Evolutionary conservation across 805 yeast genomes (phyloP), one percentile per base, ranked within the genome.

Genomic region (Ogataea minuta): DNA sequence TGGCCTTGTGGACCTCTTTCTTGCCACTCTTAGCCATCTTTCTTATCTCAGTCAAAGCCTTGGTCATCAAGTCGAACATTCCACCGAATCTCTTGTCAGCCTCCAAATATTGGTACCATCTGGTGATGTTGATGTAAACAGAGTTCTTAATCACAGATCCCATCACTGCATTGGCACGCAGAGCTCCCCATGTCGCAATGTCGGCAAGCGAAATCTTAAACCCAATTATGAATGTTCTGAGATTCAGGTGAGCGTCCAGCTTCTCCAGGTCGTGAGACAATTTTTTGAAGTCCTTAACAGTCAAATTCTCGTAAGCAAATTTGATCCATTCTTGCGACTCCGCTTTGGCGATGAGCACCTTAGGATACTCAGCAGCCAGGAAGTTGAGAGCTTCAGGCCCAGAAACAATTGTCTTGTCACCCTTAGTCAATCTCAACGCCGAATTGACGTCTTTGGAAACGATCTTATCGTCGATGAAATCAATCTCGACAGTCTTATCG

Each of bases 1-100:
- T 90, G 47, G 99, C 98, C 70, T 88, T 87, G 74, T 88, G 95
- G 37, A 81, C 71, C 66, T 87, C 93, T 68, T 88, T 89, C 70
- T 83, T 82, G 31, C 81, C 85, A 40, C 74, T 74, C 35, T 51
- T 49, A 46, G 84, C 73, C 33, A 74, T 62, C 62, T 86, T 87
- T 62, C 87, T 80, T 58, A 83, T 64, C 54, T 86, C 96, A 58
- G 72, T 75, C 47, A 87, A 65, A 31, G 89, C 73, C 63, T 81
- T 79, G 56, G 79, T 68, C 67, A 86, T 68, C 40, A 71, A 65
- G 46, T 81, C 89, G 41, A 81, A 81, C 38, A 81, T 73, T 32
- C 74, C 79, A 43, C 87, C 89, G 54, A 88, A 86, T 49, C 73
- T 67, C 53, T 72, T 66, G 60, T 80, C 81, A 38, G 77, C 62